A percentile compares a stretch with the other conserved stretches of the same genome.
Evolutionary conservation across 2,329 filamentous ascomycete genomes (phyloP).

Genomic region (Sporothrix brasiliensis): DNA sequence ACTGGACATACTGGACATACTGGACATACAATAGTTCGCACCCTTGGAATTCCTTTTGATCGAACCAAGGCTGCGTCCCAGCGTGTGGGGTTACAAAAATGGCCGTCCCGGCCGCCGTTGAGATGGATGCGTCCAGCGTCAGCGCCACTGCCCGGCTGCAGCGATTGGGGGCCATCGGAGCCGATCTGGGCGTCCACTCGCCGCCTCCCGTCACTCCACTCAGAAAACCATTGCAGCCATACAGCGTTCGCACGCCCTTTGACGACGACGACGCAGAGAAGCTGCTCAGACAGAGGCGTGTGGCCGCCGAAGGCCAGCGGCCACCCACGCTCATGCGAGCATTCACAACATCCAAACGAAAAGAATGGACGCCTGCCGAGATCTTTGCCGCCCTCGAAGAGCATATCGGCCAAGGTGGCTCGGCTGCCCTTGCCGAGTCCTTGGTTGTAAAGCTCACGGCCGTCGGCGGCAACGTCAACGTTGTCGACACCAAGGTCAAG

Average conservation of each 20-base stretch:
- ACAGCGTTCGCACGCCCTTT: conserved; percentile 50
- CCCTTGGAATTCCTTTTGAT: not conserved
- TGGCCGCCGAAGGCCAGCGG: conserved; percentile 36
- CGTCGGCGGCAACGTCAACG: conserved; percentile 56
- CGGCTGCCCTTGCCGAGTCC: conserved; percentile 59
- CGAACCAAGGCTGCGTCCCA: not conserved
- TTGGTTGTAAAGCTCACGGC: conserved; percentile 55
- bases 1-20: conserved; percentile 7
- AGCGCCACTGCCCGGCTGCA: conserved; percentile 46
- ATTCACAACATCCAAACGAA: conserved; percentile 51
- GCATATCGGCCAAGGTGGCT: conserved; percentile 54
- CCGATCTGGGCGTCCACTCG: conserved; percentile 53
- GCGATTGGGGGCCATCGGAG: conserved; percentile 55
- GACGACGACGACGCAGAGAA: conserved; percentile 60
- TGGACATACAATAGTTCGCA: not conserved
- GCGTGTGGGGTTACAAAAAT: not conserved
- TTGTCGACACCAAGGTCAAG: conserved; percentile 52
- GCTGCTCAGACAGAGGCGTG: conserved; percentile 53
- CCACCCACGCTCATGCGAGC: conserved; percentile 44
- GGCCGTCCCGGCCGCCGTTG: not conserved
- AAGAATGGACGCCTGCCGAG: conserved; percentile 57
- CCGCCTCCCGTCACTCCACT: conserved; percentile 49
- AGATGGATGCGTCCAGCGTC: conserved; percentile 27
- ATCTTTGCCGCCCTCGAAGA: conserved; percentile 56
- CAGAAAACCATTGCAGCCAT: conserved; percentile 42